A percentile compares a stretch with the other conserved stretches of the same genome.
Evolutionary conservation across 23 red algal species (phyloP).

Genomic region (Pyropia yezoensis): DNA sequence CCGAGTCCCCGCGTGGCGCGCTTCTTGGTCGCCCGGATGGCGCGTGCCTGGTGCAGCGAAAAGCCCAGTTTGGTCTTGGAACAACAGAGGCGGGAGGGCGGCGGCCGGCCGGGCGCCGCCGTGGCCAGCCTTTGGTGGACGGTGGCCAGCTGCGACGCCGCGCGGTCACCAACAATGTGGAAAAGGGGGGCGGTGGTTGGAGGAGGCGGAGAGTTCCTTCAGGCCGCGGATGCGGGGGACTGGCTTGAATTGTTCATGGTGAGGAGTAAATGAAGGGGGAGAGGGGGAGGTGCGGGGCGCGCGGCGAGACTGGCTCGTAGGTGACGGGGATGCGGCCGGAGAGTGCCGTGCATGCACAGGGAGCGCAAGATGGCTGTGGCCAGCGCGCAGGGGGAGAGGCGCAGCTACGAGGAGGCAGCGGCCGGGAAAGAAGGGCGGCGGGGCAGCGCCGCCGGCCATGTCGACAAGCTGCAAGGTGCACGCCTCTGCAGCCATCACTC

Average conservation of each 20-base stretch:
- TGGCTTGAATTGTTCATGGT: conserved; percentile 85
- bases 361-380: too few species aligned
- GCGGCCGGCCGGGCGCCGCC: conserved; percentile 28
- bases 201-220: conserved; percentile 34
- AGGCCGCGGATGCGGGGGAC: conserved; percentile 57
- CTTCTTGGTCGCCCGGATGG: conserved; percentile 86
- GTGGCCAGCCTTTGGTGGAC: conserved; percentile 88
- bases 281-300: too few species aligned
- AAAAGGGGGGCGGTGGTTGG: conserved; percentile 71
- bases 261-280: neutral
- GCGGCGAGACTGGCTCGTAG: too few species aligned
- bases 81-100: conserved; percentile 78
- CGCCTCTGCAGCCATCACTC: too few species aligned
- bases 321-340: too few species aligned
- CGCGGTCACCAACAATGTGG: conserved; percentile 81
- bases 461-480: too few species aligned
- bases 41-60: conserved; percentile 69
- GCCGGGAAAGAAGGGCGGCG: too few species aligned
- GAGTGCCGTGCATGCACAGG: too few species aligned
- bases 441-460: too few species aligned
- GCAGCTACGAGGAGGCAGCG: too few species aligned
- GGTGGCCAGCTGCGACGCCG: conserved; percentile 78
- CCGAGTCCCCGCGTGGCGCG: conserved; percentile 56
- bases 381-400: too few species aligned
- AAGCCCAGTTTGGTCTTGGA: conserved; percentile 97